A percentile compares a stretch with the other conserved stretches of the same genome.
These are phyloP conservation scores for Nicotiana tomentosiformis DNA, from an alignment of 257 asterid genomes.

Conservation along the genomic window DNA sequence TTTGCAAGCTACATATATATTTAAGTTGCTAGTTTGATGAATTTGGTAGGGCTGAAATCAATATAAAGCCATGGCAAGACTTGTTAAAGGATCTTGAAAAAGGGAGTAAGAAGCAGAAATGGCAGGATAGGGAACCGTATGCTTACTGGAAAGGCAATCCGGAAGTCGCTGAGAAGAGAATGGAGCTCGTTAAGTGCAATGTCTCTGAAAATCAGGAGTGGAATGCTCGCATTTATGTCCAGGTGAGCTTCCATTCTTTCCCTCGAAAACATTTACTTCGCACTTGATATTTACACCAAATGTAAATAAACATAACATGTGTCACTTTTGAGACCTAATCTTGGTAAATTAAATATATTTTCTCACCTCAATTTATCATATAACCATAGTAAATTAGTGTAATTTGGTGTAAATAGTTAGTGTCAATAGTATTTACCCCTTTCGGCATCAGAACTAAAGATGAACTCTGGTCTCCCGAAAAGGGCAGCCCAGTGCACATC, in stretches of 20 bases:
- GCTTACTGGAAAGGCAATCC: conserved; percentile 39
- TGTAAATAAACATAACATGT: too few species aligned
- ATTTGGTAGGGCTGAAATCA: conserved; percentile 35
- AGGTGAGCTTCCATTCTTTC: neutral
- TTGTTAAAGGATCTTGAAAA: conserved; percentile 15
- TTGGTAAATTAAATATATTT: too few species aligned
- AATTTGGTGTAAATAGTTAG: too few species aligned
- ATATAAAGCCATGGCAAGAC: conserved; percentile 30
- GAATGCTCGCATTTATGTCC: conserved; percentile 22
- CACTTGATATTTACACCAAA: too few species aligned
- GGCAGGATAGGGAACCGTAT: conserved; percentile 25
- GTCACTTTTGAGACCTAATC: too few species aligned
- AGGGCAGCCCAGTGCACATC: too few species aligned
- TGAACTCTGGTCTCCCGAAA: neutral
- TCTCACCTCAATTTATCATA: too few species aligned
- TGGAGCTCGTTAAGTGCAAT: conserved; percentile 25
- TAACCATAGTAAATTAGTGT: too few species aligned
- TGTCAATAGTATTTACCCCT: too few species aligned
- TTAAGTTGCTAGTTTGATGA: neutral
- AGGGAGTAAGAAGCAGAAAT: conserved; percentile 18
- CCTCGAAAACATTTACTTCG: too few species aligned
- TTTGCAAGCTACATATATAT: neutral
- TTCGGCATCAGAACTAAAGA: neutral
- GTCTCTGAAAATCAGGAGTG: conserved; percentile 23
- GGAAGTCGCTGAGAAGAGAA: conserved; percentile 20